Percentiles rank a stretch among this genome's conserved stretches.
Conservation (phyloP, 257 asterid species). For the Solanum chiquidenum region DNA sequence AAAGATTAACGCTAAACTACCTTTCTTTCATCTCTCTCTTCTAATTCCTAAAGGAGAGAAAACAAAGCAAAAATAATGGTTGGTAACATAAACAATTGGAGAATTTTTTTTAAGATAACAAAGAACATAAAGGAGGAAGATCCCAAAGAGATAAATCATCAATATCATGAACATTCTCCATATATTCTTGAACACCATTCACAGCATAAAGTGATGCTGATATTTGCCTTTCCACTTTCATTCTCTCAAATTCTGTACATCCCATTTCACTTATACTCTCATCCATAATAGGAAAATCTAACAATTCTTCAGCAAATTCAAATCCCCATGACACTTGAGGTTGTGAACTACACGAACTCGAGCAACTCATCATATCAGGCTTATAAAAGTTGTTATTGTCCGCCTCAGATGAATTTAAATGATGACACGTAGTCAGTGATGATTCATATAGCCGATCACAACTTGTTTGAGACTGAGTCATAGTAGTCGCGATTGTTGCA, state of each 20-base stretch:
- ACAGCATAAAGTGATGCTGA: constrained; percentile 5
- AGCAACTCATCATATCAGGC: constrained; percentile 46
- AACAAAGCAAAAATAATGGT: not conserved
- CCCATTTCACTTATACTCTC: constrained; percentile 2
- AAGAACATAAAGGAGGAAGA: constrained; percentile 3
- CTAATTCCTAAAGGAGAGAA: not conserved
- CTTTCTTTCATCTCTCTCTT: not conserved
- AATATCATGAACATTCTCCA: not conserved
- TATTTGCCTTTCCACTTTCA: constrained; percentile 5
- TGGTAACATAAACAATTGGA: not conserved
- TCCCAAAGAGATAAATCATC: constrained; percentile 3
- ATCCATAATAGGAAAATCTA: constrained; percentile 1
- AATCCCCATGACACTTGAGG: constrained; percentile 4
- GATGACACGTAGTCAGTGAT: not conserved
- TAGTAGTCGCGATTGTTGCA: not conserved
- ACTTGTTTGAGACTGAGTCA: not conserved
- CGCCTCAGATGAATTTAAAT: not conserved
- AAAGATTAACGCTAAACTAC: no score
- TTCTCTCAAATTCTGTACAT: constrained; percentile 1
- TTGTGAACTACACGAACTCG: not conserved
- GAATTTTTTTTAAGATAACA: not conserved
- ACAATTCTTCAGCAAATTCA: constrained; percentile 17
- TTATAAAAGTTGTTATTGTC: constrained; percentile 24
- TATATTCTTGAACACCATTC: constrained; percentile 3
- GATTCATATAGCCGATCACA: not conserved